Evolutionary conservation across 2,329 filamentous ascomycete species (phyloP).

Genomic region (Calonectria crousiana): DNA sequence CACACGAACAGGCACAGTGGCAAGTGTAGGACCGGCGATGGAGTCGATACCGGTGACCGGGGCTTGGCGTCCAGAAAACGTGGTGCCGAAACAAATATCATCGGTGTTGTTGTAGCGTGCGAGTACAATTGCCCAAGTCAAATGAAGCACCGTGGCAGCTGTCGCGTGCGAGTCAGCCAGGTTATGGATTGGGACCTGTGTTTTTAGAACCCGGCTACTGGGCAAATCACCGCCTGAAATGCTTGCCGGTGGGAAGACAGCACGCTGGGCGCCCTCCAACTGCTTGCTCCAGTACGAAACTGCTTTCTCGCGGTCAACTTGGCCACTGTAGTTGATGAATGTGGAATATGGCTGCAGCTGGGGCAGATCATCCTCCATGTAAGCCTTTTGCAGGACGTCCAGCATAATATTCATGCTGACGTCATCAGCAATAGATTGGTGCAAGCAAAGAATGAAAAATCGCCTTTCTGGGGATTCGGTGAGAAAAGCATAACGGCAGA

Average conservation of each 20-base stretch:
- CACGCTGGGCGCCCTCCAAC: constrained; percentile 43
- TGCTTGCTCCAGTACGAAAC: constrained; percentile 2
- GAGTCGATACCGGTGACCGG: constrained; percentile 35
- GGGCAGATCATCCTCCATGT: neutral
- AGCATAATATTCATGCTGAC: neutral
- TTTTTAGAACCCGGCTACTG: constrained; percentile 55
- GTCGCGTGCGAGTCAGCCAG: constrained; percentile 2
- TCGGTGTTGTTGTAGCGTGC: constrained; percentile 56
- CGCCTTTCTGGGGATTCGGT: neutral
- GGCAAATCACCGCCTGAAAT: constrained; percentile 55
- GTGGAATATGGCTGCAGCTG: neutral
- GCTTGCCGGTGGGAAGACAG: constrained; percentile 56
- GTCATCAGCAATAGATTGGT: neutral
- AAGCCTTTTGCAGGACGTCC: neutral
- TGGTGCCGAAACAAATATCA: constrained; percentile 58
- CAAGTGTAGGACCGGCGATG: constrained; percentile 48
- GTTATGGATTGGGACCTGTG: neutral
- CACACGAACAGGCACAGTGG: constrained; percentile 39
- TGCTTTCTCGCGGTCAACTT: neutral
- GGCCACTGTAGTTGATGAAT: constrained; percentile 14
- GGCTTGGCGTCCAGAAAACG: constrained; percentile 53
- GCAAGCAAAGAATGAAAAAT: neutral
- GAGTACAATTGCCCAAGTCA: constrained; percentile 65
- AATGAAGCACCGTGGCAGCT: constrained; percentile 34
- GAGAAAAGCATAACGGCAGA: constrained; percentile 10